Conservation (phyloP, 2,329 filamentous ascomycete genomes). For the Onygenales sp. region DNA sequence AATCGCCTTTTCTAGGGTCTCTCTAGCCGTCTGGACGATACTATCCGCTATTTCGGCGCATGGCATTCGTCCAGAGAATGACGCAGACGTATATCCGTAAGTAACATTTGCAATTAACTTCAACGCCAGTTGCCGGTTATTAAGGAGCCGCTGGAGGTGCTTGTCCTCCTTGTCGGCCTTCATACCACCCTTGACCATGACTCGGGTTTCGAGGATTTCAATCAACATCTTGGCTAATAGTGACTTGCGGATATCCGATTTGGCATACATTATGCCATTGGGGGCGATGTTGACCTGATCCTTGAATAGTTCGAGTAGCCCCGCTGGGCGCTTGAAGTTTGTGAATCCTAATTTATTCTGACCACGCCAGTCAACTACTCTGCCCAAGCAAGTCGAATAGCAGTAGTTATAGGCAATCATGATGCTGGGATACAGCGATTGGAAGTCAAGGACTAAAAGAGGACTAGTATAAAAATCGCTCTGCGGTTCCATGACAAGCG, state of each 20-base stretch:
- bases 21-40: slow-evolving; percentile 90
- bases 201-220: slow-evolving; percentile 87
- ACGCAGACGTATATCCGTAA: slow-evolving; percentile 94
- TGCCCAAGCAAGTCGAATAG: slow-evolving; percentile 90
- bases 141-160: slow-evolving; percentile 72
- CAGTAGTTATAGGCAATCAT: slow-evolving; percentile 99
- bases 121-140: slow-evolving; percentile 86
- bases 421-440: slow-evolving; percentile 89
- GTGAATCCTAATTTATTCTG: slow-evolving; percentile 90
- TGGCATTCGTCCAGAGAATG: slow-evolving; percentile 94
- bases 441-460: slow-evolving; percentile 85
- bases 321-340: slow-evolving; percentile 68
- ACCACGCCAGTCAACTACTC: slow-evolving; percentile 79
- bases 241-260: slow-evolving; percentile 75
- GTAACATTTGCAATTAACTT: slow-evolving; percentile 98
- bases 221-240: slow-evolving; percentile 92
- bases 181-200: slow-evolving; percentile 98
- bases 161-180: slow-evolving; percentile 85
- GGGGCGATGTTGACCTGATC: slow-evolving; percentile 86
- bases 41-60: slow-evolving; percentile 97
- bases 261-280: slow-evolving; percentile 94
- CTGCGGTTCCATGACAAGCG: slow-evolving; percentile 94
- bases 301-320: slow-evolving; percentile 66
- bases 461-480: slow-evolving; percentile 90
- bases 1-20: slow-evolving; percentile 90